Evolutionary conservation across 306 rosid species (phyloP), one percentile per base, ranked within the genome.

Genomic region (Malus asiatica): DNA sequence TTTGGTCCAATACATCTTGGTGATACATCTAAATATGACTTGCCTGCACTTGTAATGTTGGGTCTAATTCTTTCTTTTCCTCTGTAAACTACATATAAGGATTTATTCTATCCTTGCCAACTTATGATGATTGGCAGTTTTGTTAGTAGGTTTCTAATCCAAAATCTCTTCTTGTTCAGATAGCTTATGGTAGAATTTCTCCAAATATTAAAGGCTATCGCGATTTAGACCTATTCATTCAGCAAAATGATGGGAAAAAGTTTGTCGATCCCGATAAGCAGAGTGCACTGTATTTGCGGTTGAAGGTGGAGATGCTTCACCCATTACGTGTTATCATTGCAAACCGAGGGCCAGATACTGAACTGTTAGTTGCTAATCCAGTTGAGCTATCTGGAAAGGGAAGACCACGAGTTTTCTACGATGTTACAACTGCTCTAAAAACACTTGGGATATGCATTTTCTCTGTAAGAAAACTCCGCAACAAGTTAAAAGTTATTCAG

Each of bases 331-430:
- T 90, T 16, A 80, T 83, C 69, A 84, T 88, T 82, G 83, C 87
- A 61, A 76, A 81, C 76, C 83, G 96, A 84, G 96, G 96, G 42
- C 97, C 97, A 33, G 97, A 92, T 67, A 78, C 88, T 22, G 97
- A 87, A 72, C 76, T 92, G 60, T 78, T 90, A 83, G 90, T 88
- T 48, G 97, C 90, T 5, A 90, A 92, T 80, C 97, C 97, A 65
- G 93, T 88, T 78, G 96, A 92, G 90, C 83, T 88, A 75, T 87
- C 93, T 53, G 93, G 93, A 77, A 83, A 78, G n/a, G 97, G 97
- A 64, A 84, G 96, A 80, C 93, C 97, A 1, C 86, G 81, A 32
- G 97, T 92, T 78, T 90, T 90, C 80, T 87, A 84, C 58, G 96
- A 92, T 79, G 93, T 83, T 72, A 92, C 96, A 0, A 80, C 81